Base-by-base conservation (phyloP, 2,329 filamentous ascomycete genomes). In the Neophaeococcomyces aloes region DNA sequence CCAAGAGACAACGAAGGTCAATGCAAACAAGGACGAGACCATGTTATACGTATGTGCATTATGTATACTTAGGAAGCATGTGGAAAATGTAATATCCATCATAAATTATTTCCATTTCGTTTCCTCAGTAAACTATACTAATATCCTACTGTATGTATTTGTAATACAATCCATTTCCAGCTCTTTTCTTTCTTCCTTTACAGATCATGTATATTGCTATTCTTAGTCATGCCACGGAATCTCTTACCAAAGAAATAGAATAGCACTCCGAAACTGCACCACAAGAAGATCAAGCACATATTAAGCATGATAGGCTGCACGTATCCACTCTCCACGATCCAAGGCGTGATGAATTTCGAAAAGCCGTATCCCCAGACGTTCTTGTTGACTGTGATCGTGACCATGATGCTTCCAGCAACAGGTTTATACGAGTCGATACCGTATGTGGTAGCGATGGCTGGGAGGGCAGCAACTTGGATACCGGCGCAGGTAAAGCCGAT, bases 361-460 rank as follows among this genome's bases (percentile, higher is more conserved):
- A 79, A 73, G 0, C 75, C 75, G 55, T 78, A 79, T 1, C 76
- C 76, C 73, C 74, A 78, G 0, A 79, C 43, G 46, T 79, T 79
- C 63, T 80, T 80, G 54, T 78, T 77, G 35, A 80, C 74, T 40
- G 76, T 80, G 50, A 78, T 72, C 6, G 70, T 65, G 0, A 79
- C 75, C 56, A 80, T 76, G 37, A 80, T 61, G 2, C 67, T 69
- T 2, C 76, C 76, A 0, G 76, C 69, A 2, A 79, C 71, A 0
- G 76, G 74, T 60, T 80, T 81, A 59, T 81, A 81, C 44, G 68
- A 72, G 56, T 81, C 78, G 13, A 81, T 70, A 0, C 75, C 74
- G 53, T 80, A 80, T 65, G 61, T 64, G 27, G 65, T 72, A 3
- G 65, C 68, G 45, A 81, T 80, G 10, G 70, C 69, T 0, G 78